Base-by-base conservation (phyloP, 78 protist species). In the Dictyostelium intermedium region DNA sequence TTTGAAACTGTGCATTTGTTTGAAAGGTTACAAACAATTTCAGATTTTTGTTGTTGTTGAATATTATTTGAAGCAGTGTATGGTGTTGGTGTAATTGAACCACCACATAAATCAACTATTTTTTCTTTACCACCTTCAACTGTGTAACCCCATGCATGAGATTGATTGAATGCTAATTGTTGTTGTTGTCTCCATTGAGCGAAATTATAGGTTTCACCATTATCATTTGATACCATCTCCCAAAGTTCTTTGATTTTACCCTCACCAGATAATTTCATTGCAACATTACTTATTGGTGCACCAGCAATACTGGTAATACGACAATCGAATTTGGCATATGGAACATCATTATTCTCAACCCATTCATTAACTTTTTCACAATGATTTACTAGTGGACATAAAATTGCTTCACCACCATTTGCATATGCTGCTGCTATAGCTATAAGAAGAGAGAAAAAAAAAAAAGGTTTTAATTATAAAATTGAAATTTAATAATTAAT, bases 71-170 rank as follows among this genome's bases (percentile, higher is more conserved):
- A n/a, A n/a, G n/a, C n/a, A 23, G 3, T 45, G 25, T 30, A 23
- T 10, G 35, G 35, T 2, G 27, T 63, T 32, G 25, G n/a, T n/a
- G n/a, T n/a, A 74, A 10, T 16, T 30, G n/a, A n/a, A n/a, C n/a
- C 35, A 73, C 34, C 45, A 60, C 92, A 86, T 20, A 86, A 8
- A 13, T 23, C 2, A 25, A 86, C 92, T 13, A 18, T 13, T 41
- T 76, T 14, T 76, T 82, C 74, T 32, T 73, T 16, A 16, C n/a
- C 30, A 77, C 92, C 92, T 25, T 86, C n/a, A 16, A 76, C 92
- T 27, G 41, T 60, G 60, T 86, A 86, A 50, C 74, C 45, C 84
- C 83, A 86, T 34, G 47, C 9, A 82, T 76, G 78, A 13, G 27
- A 16, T n/a, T 47, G 27, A 41, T 73, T 73, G 39, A 30, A 18